phyloP scores from a whole-genome alignment of 75 land plant genomes.

The Pseudotsuga menziesii region DNA sequence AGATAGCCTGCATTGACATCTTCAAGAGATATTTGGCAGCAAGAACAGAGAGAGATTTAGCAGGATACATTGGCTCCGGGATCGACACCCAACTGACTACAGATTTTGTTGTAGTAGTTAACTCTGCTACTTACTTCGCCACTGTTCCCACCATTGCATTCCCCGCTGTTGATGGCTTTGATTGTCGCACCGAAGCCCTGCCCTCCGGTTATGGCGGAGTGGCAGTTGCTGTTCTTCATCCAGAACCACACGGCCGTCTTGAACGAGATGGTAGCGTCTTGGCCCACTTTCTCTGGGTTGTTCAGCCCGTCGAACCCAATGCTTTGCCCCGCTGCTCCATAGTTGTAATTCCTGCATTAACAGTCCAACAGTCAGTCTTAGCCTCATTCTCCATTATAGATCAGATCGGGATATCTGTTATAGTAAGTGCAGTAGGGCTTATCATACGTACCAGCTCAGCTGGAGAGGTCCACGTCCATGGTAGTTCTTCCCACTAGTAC shows the following conservation, averaged over 20 bases:
- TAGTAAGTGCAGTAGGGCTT: too few relatives aligned
- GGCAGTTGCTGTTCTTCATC: constrained; percentile 30
- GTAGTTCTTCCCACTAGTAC: constrained; percentile 3
- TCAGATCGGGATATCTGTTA: too few relatives aligned
- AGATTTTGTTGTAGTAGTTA: background rate
- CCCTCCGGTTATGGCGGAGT: background rate
- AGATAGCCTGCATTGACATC: too few relatives aligned
- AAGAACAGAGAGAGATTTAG: background rate
- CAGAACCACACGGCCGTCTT: constrained; percentile 75
- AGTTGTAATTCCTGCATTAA: constrained; percentile 72
- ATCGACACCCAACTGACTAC: background rate
- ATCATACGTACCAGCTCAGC: background rate
- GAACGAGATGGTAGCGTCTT: constrained; percentile 32
- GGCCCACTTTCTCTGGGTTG: constrained; percentile 47
- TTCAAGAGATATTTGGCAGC: too few relatives aligned
- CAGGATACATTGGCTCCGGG: background rate
- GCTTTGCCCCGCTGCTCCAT: constrained; percentile 38
- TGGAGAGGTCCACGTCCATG: constrained; percentile 8
- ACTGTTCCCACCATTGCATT: background rate
- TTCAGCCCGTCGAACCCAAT: constrained; percentile 44
- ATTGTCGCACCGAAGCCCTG: constrained; percentile 2
- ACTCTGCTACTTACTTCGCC: background rate
- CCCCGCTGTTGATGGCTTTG: background rate
- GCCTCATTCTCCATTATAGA: too few relatives aligned
- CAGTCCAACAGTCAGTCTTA: background rate